Percentiles rank a stretch among this genome's conserved stretches.
Evolutionary conservation across 1,284 basidiomycete species (phyloP).

Genomic region (Tilletia caries): DNA sequence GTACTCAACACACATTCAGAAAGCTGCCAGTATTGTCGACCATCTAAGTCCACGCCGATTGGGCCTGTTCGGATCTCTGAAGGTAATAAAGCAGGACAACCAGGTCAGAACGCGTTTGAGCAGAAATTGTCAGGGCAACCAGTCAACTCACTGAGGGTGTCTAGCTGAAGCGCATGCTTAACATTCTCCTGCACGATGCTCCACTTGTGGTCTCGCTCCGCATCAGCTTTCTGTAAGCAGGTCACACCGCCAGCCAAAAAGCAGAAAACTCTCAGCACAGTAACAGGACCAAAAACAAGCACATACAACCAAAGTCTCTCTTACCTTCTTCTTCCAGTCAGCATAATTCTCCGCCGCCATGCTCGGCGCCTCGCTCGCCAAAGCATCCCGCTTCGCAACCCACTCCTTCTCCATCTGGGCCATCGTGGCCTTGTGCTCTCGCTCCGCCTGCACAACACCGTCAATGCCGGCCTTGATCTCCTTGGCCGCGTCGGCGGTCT

Average conservation of each 20-base stretch:
- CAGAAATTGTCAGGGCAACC: neutral
- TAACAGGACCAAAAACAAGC: neutral
- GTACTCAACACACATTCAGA: conserved; percentile 8
- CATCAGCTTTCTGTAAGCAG: neutral
- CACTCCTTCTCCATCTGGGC: conserved; percentile 13
- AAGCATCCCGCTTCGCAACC: neutral
- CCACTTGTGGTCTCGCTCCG: conserved; percentile 14
- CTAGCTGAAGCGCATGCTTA: neutral
- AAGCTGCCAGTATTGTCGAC: conserved; percentile 28
- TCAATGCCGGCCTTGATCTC: conserved; percentile 4
- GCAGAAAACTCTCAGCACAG: neutral
- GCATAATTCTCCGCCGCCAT: neutral
- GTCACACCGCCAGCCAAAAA: too few species aligned
- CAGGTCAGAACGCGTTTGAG: neutral
- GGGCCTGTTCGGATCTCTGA: conserved; percentile 21
- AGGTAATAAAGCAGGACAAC: too few species aligned
- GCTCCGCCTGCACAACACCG: neutral
- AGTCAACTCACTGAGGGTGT: conserved; percentile 2
- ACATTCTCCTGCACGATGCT: neutral
- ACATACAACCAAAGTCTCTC: neutral
- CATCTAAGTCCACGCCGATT: conserved; percentile 23
- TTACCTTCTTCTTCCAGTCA: conserved; percentile 14
- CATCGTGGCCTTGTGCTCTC: neutral
- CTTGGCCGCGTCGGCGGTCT: neutral
- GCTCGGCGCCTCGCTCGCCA: neutral